Percentiles rank a stretch among this genome's conserved stretches.
phyloP scores from a whole-genome alignment of 352 stramenopile species.

The Globisporangium cederbergense region DNA sequence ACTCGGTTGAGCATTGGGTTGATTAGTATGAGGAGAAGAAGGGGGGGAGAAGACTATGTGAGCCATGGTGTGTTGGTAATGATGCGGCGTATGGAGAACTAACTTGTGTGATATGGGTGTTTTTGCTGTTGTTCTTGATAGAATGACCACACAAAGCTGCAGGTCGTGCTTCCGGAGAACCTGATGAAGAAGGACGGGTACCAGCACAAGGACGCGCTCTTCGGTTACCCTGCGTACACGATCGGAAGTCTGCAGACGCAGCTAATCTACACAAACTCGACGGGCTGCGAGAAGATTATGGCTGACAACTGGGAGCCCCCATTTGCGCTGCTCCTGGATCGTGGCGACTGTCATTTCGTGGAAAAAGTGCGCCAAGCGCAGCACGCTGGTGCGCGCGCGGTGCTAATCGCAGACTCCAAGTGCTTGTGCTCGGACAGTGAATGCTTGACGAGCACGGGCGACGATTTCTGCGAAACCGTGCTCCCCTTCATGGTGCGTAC shows the following conservation, averaged over 20 bases:
- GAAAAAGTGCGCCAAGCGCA: constrained; percentile 93
- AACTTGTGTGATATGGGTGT: constrained; percentile 4
- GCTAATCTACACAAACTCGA: constrained; percentile 87
- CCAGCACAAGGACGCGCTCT: constrained; percentile 95
- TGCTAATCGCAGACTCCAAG: constrained; percentile 96
- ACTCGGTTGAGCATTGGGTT: constrained; percentile 1
- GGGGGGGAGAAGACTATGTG: background rate
- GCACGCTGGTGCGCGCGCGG: constrained; percentile 88
- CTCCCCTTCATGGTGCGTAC: constrained; percentile 74
- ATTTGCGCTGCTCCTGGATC: constrained; percentile 96
- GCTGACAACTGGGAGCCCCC: constrained; percentile 84
- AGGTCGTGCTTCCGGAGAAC: constrained; percentile 84
- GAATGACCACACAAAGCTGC: constrained; percentile 87
- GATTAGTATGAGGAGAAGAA: background rate
- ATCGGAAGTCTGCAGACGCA: constrained; percentile 82
- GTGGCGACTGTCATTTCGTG: constrained; percentile 96
- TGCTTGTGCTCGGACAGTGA: constrained; percentile 91
- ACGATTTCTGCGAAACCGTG: constrained; percentile 86
- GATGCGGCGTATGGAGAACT: constrained; percentile 10
- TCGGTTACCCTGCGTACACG: constrained; percentile 94
- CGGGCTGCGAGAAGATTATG: constrained; percentile 77
- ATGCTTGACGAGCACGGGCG: constrained; percentile 64
- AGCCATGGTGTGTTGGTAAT: background rate
- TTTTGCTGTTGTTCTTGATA: constrained; percentile 20
- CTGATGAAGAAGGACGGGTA: constrained; percentile 93